Conservation (phyloP, 2,329 filamentous ascomycete species). For the Paecilomyces niveus region DNA sequence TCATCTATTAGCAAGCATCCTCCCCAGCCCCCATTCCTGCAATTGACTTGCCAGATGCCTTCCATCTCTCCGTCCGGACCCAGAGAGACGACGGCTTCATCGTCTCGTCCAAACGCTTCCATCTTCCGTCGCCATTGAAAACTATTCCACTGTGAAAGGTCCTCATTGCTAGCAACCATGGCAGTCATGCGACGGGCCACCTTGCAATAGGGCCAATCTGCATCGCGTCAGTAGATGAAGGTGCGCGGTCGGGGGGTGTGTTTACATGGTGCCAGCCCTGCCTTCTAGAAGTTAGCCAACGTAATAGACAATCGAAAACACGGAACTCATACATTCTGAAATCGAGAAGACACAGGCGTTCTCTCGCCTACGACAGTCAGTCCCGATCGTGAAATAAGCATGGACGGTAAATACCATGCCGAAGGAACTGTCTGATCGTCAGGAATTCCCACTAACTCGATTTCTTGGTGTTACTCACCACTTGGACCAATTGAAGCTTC, state of each 20-base stretch:
- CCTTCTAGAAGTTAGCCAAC: constrained; percentile 26
- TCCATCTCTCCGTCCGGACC: constrained; percentile 11
- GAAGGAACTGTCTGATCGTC: constrained; percentile 47
- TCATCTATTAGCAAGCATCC: constrained; percentile 5
- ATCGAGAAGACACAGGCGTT: constrained; percentile 79
- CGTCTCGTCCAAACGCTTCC: constrained; percentile 65
- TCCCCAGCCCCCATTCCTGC: background rate
- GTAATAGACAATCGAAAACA: constrained; percentile 1
- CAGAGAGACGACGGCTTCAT: constrained; percentile 53
- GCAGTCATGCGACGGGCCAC: constrained; percentile 64
- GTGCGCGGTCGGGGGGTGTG: background rate
- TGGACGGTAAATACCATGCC: constrained; percentile 50
- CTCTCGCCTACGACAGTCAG: constrained; percentile 50
- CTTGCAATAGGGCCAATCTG: constrained; percentile 85
- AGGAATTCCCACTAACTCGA: background rate
- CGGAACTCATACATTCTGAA: constrained; percentile 57
- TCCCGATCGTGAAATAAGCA: constrained; percentile 4
- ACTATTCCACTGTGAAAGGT: constrained; percentile 48
- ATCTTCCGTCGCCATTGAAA: constrained; percentile 63
- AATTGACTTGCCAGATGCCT: constrained; percentile 62
- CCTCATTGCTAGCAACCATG: constrained; percentile 49
- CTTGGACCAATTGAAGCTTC: constrained; percentile 81
- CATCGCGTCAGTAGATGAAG: constrained; percentile 12
- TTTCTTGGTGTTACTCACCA: constrained; percentile 43
- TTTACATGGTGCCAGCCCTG: constrained; percentile 44